phyloP scores from a whole-genome alignment of 2,329 filamentous ascomycete species.

The Aspergillus brasiliensis region DNA sequence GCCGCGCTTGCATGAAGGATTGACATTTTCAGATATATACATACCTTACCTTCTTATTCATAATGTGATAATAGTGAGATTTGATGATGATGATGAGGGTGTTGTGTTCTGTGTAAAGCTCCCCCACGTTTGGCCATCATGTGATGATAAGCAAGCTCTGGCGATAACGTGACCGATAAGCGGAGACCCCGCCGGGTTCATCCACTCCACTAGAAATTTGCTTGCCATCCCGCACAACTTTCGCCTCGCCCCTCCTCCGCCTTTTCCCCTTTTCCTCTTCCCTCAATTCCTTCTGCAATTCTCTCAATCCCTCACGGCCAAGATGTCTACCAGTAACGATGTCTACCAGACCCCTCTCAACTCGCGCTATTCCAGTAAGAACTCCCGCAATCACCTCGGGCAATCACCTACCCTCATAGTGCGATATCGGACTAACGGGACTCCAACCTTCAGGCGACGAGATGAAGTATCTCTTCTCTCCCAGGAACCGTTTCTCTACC shows the following conservation, averaged over 20 bases:
- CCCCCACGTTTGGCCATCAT: conserved; percentile 16
- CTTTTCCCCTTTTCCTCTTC: conserved; percentile 16
- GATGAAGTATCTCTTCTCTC: conserved; percentile 80
- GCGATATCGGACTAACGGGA: conserved; percentile 18
- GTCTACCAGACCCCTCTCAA: conserved; percentile 69
- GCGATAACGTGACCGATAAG: conserved; percentile 45
- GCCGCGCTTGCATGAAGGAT: conserved; percentile 42
- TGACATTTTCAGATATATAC: background rate
- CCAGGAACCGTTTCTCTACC: conserved; percentile 71
- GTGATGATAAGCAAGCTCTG: conserved; percentile 27
- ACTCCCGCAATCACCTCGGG: conserved; percentile 6
- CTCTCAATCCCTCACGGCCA: conserved; percentile 25
- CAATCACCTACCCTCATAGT: background rate
- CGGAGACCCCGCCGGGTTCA: conserved; percentile 31
- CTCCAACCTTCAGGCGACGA: conserved; percentile 50
- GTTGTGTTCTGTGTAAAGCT: background rate
- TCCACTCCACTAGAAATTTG: conserved; percentile 33
- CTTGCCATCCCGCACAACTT: conserved; percentile 24
- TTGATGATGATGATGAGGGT: no score
- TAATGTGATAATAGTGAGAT: conserved; percentile 1
- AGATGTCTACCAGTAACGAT: conserved; percentile 50
- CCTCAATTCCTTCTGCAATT: conserved; percentile 21
- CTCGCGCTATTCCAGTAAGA: conserved; percentile 69
- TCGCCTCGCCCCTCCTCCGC: conserved; percentile 12
- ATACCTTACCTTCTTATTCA: background rate